Evolutionary conservation across 139 green algal species (phyloP), one percentile per base, ranked within the genome.

Genomic region (Volvox reticuliferus): DNA sequence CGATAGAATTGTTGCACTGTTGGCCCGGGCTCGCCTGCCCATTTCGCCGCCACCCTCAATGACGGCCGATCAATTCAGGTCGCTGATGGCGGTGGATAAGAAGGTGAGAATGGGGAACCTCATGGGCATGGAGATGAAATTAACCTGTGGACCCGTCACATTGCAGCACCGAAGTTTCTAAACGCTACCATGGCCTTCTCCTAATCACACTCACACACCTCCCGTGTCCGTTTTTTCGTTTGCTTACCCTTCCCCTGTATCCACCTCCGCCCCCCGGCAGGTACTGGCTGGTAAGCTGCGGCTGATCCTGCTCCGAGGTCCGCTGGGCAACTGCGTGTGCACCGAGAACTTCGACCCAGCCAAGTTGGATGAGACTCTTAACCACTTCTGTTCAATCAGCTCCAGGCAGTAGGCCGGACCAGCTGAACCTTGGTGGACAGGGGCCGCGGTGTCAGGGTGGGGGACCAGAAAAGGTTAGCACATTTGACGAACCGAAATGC

Each of bases 1-100:
- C 80, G 88, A 97, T 73, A 92, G 98, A 32, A 97, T 95, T 9
- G 63, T 93, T 0, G 79, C 78, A 1, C 93, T 99, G 63, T 92
- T 99, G 32, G 16, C 95, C 75, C 79, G 75, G 30, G 95, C 94
- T 30, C 94, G 96, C 32, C 95, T 99, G 83, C 98, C 98, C 1
- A 89, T 95, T 0, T 73, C 20, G 28, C 93, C 97, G 6, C 97
- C 97, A 2, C n/a, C 85, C n/a, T 75, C 62, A 36, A 96, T 96
- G 94, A 95, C 79, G 12, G 75, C 91, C 28, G 82, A 98, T 17
- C 86, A 97, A 71, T 99, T 99, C 95, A 94, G 89, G 79, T 89
- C 93, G 0, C 90, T 98, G 20, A 99, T 99, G 98, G 94, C 97
- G 28, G 96, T 99, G 19, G 98, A 99, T 94, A 99, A 99, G 94